These are phyloP conservation scores for Celoporthe dispersa DNA, from an alignment of 2,329 filamentous ascomycete species.

Conservation along the genomic window DNA sequence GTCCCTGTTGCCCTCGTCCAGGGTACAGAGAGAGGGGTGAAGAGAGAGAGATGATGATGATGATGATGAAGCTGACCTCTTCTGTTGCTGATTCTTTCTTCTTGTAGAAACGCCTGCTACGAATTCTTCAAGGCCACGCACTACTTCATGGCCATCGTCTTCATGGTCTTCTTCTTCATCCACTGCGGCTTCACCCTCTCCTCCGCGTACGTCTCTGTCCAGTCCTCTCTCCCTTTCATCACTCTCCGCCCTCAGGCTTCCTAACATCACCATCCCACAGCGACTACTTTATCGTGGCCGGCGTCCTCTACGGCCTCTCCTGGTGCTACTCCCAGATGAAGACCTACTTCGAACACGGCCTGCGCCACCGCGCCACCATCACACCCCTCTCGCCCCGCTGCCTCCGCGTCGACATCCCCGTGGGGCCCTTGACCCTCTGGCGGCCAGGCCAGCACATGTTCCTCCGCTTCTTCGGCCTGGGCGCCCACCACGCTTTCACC, in stretches of 20 bases:
- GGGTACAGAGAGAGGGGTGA: no score
- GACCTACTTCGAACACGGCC: conserved; percentile 24
- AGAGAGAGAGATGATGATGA: neutral
- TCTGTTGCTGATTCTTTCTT: neutral
- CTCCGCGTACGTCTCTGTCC: neutral
- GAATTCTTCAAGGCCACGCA: conserved; percentile 23
- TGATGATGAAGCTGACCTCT: neutral
- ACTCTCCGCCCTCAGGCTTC: neutral
- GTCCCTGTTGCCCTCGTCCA: no score
- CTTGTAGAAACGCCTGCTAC: conserved; percentile 12
- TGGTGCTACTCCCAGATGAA: conserved; percentile 20
- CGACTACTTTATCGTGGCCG: conserved; percentile 21
- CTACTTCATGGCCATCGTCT: conserved; percentile 19
- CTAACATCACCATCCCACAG: neutral
- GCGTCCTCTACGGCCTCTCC: conserved; percentile 14
- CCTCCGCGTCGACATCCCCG: conserved; percentile 16
- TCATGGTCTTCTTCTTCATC: conserved; percentile 20
- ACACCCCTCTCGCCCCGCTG: conserved; percentile 4
- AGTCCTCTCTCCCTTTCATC: neutral
- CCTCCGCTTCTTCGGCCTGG: conserved; percentile 27
- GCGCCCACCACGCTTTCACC: conserved; percentile 28
- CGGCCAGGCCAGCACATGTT: conserved; percentile 24
- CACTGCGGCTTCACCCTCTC: conserved; percentile 21
- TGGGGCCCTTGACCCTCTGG: conserved; percentile 16
- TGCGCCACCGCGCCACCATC: conserved; percentile 13